Evolutionary conservation across 441 rosid genomes (phyloP).

Genomic region (Euphorbia celastroides): DNA sequence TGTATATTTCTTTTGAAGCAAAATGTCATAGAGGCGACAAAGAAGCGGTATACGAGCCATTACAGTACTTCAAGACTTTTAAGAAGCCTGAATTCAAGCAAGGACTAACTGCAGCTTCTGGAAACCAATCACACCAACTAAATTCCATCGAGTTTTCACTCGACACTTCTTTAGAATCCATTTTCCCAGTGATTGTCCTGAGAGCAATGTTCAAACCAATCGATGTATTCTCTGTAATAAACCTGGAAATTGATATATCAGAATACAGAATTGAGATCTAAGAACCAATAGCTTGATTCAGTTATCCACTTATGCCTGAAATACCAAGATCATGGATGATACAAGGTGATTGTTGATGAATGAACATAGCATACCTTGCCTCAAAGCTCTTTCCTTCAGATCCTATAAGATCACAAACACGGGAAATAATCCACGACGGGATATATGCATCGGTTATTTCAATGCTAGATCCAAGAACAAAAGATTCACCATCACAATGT

Average conservation of each 20-base stretch:
- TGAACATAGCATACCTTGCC: slow-evolving; percentile 56
- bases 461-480: slow-evolving; percentile 39
- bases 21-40: slow-evolving; percentile 46
- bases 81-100: slow-evolving; percentile 48
- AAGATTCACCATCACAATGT: slow-evolving; percentile 19
- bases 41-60: slow-evolving; percentile 51
- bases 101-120: slow-evolving; percentile 45
- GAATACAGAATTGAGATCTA: neutral
- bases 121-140: slow-evolving; percentile 30
- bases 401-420: slow-evolving; percentile 48
- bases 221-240: slow-evolving; percentile 58
- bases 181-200: slow-evolving; percentile 24
- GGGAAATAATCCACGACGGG: slow-evolving; percentile 86
- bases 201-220: slow-evolving; percentile 71
- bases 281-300: neutral
- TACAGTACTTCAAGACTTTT: slow-evolving; percentile 58
- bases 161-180: slow-evolving; percentile 26
- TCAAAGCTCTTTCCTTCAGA: slow-evolving; percentile 62
- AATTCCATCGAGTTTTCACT: slow-evolving; percentile 31
- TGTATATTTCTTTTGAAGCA: neutral
- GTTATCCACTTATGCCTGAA: neutral
- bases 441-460: slow-evolving; percentile 64
- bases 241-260: slow-evolving; percentile 40
- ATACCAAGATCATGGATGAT: neutral
- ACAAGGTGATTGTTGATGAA: slow-evolving; percentile 3